Base-by-base conservation (phyloP, 129 eudicot species). In the Flaveria ramosissima region DNA sequence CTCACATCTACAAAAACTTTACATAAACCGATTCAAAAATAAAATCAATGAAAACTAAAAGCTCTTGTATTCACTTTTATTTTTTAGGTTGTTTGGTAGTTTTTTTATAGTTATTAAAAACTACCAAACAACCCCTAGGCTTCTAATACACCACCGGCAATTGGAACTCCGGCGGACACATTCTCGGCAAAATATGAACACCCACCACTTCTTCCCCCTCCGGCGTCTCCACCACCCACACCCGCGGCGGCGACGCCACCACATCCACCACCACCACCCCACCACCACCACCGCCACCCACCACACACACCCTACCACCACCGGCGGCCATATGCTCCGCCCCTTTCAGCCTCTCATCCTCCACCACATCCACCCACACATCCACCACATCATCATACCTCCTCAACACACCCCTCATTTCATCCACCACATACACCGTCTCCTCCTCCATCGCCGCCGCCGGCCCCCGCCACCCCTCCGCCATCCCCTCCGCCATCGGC, bases 401-500 rank as follows among this genome's bases (percentile, higher is more conserved):
- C 50, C 69, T 82, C 81, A 93, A 68, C 16, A 72, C 73, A 14
- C 97, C 97, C 73, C 59, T 81, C 0, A 73, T 46, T 39, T 85
- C 96, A 66, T 93, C 97, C 62, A 90, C 91, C 83, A 78, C 60
- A 36, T 81, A 90, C 0, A 93, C 73, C 4, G 17, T 57, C 57
- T 93, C 87, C 73, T 93, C 98, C 1, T 75, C 87, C 90, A 91
- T 82, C 20, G 97, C 83, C 41, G 92, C 89, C 70, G 92, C 98
- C 46, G 98, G 98, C 6, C 98, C 98, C 50, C 79, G 83, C 98
- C 98, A 93, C 8, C 98, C 98, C 6, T 27, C 76, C 70, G 88
- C 41, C 97, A 93, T 90, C 64, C 83, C 91, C 39, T 73, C 87
- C 68, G 88, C 80, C 96, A 93, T 90, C 15, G 85, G 90, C 24